These are phyloP conservation scores for Halophytophthora batemanensis DNA, from an alignment of 352 stramenopile species.

Conservation along the genomic window DNA sequence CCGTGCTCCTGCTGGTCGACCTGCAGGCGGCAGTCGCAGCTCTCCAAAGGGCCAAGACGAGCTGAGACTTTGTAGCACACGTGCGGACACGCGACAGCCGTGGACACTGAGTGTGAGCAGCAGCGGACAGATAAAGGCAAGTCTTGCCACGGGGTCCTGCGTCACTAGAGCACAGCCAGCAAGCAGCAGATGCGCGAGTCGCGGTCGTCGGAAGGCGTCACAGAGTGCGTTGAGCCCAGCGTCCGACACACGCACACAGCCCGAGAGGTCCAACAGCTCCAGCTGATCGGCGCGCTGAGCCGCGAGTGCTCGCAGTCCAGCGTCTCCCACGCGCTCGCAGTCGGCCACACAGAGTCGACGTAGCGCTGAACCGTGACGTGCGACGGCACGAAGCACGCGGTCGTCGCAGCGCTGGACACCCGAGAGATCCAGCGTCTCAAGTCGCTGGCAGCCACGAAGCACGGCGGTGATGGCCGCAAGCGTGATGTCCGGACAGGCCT, in stretches of 20 bases:
- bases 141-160: constrained; percentile 53
- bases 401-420: constrained; percentile 58
- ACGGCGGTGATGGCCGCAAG: constrained; percentile 60
- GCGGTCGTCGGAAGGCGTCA: constrained; percentile 50
- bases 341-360: constrained; percentile 53
- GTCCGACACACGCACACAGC: constrained; percentile 54
- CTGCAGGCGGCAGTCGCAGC: constrained; percentile 32
- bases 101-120: constrained; percentile 68
- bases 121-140: constrained; percentile 62
- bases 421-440: constrained; percentile 53
- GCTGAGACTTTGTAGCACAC: constrained; percentile 57
- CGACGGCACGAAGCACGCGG: constrained; percentile 51
- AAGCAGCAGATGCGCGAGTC: constrained; percentile 55
- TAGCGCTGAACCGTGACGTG: constrained; percentile 24
- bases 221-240: constrained; percentile 45
- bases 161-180: constrained; percentile 56
- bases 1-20: constrained; percentile 8
- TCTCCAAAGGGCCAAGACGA: constrained; percentile 65
- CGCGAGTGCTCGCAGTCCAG: constrained; percentile 48
- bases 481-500: constrained; percentile 82
- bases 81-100: constrained; percentile 57
- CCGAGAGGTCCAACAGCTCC: constrained; percentile 58
- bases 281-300: constrained; percentile 48
- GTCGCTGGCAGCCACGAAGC: constrained; percentile 42
- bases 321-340: constrained; percentile 63